Percentiles rank a stretch among this genome's conserved stretches.
Evolutionary conservation across 495 filamentous ascomycete species (phyloP).

Genomic region (Aspergillus heteromorphus): DNA sequence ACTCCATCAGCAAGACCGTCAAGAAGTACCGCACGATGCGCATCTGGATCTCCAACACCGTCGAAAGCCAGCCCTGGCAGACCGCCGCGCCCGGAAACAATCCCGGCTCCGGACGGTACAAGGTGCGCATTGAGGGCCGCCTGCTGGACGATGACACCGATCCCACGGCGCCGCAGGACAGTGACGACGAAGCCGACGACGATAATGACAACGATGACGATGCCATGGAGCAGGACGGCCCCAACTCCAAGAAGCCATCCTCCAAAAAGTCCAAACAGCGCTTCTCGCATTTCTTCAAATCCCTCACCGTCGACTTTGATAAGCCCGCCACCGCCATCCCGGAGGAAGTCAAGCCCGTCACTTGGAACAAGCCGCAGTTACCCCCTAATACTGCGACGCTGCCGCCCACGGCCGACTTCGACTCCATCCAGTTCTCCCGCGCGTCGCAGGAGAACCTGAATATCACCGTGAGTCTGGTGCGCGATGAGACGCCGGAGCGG

Average conservation of each 20-base stretch:
- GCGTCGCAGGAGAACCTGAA: constrained; percentile 89
- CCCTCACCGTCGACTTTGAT: constrained; percentile 83
- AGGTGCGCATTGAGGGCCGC: constrained; percentile 90
- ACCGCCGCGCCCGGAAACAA: constrained; percentile 37
- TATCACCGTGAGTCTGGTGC: constrained; percentile 78
- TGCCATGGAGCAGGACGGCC: constrained; percentile 57
- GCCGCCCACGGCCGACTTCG: constrained; percentile 66
- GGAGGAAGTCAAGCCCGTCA: constrained; percentile 56
- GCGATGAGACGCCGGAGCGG: constrained; percentile 81
- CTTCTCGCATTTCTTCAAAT: constrained; percentile 95
- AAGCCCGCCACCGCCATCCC: constrained; percentile 41
- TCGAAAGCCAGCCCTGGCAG: constrained; percentile 94
- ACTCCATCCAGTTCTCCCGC: constrained; percentile 85
- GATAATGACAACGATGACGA: constrained; percentile 23
- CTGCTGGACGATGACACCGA: constrained; percentile 69
- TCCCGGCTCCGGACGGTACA: constrained; percentile 59
- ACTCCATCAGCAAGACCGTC: constrained; percentile 70
- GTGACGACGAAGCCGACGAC: constrained; percentile 52
- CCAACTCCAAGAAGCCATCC: constrained; percentile 34
- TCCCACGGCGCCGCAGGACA: constrained; percentile 42
- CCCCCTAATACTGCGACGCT: constrained; percentile 44
- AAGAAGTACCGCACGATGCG: constrained; percentile 83
- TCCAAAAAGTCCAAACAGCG: constrained; percentile 47
- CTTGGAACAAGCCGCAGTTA: constrained; percentile 67
- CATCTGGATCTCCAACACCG: constrained; percentile 94